Percentiles rank a stretch among this genome's conserved stretches.
Conservation (phyloP, 495 filamentous ascomycete species). For the Neurospora tetraspora region DNA sequence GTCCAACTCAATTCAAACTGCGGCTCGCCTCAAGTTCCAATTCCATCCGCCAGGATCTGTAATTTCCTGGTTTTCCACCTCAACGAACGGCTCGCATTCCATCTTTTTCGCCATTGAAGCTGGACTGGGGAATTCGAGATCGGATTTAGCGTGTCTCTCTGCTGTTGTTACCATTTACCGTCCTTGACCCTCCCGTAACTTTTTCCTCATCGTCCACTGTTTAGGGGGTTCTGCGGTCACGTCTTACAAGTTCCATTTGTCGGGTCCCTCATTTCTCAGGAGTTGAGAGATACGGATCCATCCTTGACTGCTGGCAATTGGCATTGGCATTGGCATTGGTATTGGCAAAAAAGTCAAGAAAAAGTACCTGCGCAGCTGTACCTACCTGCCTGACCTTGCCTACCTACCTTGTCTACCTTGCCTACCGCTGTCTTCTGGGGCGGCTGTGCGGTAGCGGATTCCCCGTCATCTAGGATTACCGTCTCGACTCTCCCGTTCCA, state of each 20-base stretch:
- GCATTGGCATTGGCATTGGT: background rate
- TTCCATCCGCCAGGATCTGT: conserved; percentile 9
- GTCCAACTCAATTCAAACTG: background rate
- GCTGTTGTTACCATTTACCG: background rate
- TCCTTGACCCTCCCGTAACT: background rate
- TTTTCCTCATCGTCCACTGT: background rate
- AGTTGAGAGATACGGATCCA: background rate
- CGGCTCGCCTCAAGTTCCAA: conserved; percentile 4
- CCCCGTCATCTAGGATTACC: background rate
- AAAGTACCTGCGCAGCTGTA: background rate
- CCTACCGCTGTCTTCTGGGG: background rate
- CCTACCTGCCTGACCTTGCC: background rate
- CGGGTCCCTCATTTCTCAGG: background rate
- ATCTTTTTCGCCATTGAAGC: background rate
- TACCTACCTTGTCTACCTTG: background rate
- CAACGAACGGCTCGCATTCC: background rate
- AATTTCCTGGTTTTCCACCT: background rate
- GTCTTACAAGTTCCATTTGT: background rate
- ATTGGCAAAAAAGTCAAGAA: background rate
- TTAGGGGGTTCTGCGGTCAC: background rate
- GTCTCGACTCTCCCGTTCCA: background rate
- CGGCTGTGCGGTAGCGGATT: background rate
- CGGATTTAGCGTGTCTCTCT: background rate
- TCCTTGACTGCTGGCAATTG: background rate
- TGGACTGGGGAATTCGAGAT: background rate